Conservation (phyloP, 2,329 filamentous ascomycete species). For the Rhynchosporium secalis region DNA sequence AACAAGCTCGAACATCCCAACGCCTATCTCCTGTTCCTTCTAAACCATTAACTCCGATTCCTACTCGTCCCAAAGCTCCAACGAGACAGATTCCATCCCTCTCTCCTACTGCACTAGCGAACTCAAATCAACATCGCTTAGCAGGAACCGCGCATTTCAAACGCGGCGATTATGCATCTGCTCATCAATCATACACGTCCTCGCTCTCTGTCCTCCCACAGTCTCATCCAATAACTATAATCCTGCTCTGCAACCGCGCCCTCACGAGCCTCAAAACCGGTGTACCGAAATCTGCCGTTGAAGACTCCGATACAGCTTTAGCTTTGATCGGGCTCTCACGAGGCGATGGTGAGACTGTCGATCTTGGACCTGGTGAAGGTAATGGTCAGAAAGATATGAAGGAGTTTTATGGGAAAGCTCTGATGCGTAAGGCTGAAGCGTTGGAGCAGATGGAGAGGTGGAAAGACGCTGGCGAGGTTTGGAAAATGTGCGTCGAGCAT, state of each 20-base stretch:
- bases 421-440: conserved; percentile 93
- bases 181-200: conserved; percentile 77
- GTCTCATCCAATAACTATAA: conserved; percentile 78
- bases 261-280: conserved; percentile 89
- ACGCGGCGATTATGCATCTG: conserved; percentile 85
- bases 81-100: conserved; percentile 60
- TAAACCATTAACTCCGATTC: conserved; percentile 47
- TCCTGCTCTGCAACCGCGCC: conserved; percentile 90
- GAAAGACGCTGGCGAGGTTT: conserved; percentile 76
- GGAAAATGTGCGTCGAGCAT: conserved; percentile 79
- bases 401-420: conserved; percentile 88
- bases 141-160: conserved; percentile 90
- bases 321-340: conserved; percentile 74
- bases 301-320: conserved; percentile 80
- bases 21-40: conserved; percentile 44
- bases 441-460: conserved; percentile 95
- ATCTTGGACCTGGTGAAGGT: conserved; percentile 59
- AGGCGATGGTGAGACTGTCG: conserved; percentile 78
- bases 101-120: conserved; percentile 67
- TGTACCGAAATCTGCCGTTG: conserved; percentile 82
- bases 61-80: conserved; percentile 48
- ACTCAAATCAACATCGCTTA: conserved; percentile 75
- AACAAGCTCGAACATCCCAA: conserved; percentile 39
- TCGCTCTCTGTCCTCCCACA: conserved; percentile 74
- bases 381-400: conserved; percentile 79